Percentiles rank a stretch among this genome's conserved stretches.
phyloP scores from a whole-genome alignment of 2,329 filamentous ascomycete species.

The Fusarium liriodendri region DNA sequence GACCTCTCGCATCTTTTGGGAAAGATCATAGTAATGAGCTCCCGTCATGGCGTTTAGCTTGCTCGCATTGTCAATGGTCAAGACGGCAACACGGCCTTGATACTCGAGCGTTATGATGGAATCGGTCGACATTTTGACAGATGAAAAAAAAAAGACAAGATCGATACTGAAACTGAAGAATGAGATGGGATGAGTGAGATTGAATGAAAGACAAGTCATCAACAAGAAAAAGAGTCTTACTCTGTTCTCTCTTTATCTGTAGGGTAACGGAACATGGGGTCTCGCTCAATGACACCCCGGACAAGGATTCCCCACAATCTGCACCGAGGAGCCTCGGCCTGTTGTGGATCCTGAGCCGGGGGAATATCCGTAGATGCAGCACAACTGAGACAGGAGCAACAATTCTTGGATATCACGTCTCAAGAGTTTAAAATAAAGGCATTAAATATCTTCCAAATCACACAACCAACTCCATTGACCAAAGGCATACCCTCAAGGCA shows the following conservation, averaged over 20 bases:
- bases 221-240: background rate
- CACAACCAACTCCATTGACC: slow-evolving; percentile 33
- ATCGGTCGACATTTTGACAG: slow-evolving; percentile 27
- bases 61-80: slow-evolving; percentile 85
- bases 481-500: slow-evolving; percentile 19
- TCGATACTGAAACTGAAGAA: background rate
- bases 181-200: background rate
- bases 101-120: slow-evolving; percentile 53
- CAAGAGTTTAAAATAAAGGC: background rate
- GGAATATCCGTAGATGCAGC: background rate
- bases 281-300: slow-evolving; percentile 7
- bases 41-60: slow-evolving; percentile 88
- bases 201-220: background rate
- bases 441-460: slow-evolving; percentile 2
- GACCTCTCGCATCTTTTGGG: slow-evolving; percentile 79
- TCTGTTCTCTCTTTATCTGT: slow-evolving; percentile 9
- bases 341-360: slow-evolving; percentile 1
- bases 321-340: slow-evolving; percentile 38
- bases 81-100: slow-evolving; percentile 67
- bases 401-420: background rate
- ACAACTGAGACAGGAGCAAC: background rate
- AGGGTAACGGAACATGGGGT: slow-evolving; percentile 12
- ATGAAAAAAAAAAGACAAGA: background rate
- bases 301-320: slow-evolving; percentile 35
- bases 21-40: slow-evolving; percentile 81